phyloP scores from a whole-genome alignment of 169 alveolate genomes.

The Condylostoma magnum region DNA sequence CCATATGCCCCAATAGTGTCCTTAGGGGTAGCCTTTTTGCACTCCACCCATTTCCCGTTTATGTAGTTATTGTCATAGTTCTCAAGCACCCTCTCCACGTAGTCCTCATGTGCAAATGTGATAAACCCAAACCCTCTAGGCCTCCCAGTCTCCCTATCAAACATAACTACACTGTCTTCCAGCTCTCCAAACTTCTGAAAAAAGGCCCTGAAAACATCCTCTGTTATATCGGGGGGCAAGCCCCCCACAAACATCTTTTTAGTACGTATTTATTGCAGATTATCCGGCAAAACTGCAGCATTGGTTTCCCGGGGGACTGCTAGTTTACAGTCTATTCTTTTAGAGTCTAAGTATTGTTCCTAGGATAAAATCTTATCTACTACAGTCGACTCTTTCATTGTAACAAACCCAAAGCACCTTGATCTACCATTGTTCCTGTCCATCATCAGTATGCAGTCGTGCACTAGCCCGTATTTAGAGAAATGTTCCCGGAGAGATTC shows the following conservation, averaged over 20 bases:
- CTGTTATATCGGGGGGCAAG: slow-evolving; percentile 70
- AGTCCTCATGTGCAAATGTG: slow-evolving; percentile 49
- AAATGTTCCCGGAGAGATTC: slow-evolving; percentile 49
- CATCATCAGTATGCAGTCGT: slow-evolving; percentile 61
- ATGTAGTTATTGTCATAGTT: slow-evolving; percentile 43
- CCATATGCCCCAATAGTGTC: too few relatives aligned
- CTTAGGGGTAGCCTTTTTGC: slow-evolving; percentile 59
- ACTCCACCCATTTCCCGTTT: slow-evolving; percentile 60
- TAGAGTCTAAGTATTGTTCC: slow-evolving; percentile 44
- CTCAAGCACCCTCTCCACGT: slow-evolving; percentile 53
- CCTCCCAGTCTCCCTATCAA: slow-evolving; percentile 66
- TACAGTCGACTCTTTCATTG: slow-evolving; percentile 42
- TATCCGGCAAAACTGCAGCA: neutral
- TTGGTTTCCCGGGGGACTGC: slow-evolving; percentile 47
- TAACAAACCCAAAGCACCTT: slow-evolving; percentile 76
- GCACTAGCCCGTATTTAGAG: slow-evolving; percentile 44
- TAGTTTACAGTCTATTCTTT: slow-evolving; percentile 54
- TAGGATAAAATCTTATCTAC: slow-evolving; percentile 33
- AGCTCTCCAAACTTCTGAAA: slow-evolving; percentile 63
- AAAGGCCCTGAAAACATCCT: slow-evolving; percentile 70
- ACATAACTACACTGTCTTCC: slow-evolving; percentile 69
- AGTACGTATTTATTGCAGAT: slow-evolving; percentile 7
- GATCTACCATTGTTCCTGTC: slow-evolving; percentile 66
- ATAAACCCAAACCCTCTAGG: slow-evolving; percentile 75
- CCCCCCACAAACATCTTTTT: slow-evolving; percentile 91